These are phyloP conservation scores for Pogostemon cablin DNA, from an alignment of 257 asterid species.

Conservation along the genomic window DNA sequence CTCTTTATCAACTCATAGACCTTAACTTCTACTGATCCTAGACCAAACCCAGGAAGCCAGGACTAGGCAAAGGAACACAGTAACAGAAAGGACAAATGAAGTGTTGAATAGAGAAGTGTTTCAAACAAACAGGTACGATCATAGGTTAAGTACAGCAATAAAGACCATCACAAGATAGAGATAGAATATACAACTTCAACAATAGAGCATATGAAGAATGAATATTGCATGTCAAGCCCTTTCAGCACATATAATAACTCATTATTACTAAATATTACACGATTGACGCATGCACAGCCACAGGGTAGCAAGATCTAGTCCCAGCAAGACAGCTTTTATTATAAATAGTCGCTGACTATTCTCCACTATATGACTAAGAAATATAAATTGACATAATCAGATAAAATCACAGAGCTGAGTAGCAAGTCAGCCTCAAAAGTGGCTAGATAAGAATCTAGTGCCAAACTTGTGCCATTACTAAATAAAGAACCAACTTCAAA, in stretches of 20 bases:
- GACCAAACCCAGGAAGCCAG: not conserved
- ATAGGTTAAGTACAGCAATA: not conserved
- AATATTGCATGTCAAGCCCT: not conserved
- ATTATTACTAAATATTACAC: not conserved
- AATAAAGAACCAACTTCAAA: conserved; percentile 1
- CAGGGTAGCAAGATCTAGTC: not conserved
- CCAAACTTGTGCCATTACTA: not conserved
- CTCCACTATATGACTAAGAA: not conserved
- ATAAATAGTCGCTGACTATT: not conserved
- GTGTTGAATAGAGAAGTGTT: not conserved
- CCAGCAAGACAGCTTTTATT: not conserved
- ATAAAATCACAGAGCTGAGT: not conserved
- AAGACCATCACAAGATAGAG: not conserved
- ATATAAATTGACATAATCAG: conserved; percentile 3
- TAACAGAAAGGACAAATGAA: not conserved
- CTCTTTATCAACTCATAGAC: no score
- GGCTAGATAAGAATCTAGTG: conserved; percentile 2
- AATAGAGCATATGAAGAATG: not conserved
- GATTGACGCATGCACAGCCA: not conserved
- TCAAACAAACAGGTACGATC: not conserved
- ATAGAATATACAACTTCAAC: not conserved
- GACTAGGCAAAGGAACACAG: not conserved
- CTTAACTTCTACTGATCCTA: no score
- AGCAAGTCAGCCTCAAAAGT: conserved; percentile 7
- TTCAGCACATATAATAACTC: not conserved